phyloP scores from a whole-genome alignment of 2,329 filamentous ascomycete species.

The Hawksworthiomyces lignivorus region DNA sequence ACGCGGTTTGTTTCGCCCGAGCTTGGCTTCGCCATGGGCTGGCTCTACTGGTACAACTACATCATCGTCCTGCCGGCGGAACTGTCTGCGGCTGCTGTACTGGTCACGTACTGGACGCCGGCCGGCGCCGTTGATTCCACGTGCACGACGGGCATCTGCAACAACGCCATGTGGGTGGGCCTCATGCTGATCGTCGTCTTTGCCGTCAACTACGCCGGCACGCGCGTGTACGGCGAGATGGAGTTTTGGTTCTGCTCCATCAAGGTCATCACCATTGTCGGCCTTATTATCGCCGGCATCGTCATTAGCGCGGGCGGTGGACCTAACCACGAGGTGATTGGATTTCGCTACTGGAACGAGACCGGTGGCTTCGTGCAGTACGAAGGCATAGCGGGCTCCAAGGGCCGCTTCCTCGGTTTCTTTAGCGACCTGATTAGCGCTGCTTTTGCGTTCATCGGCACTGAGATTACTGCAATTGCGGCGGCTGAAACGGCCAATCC shows the following conservation, averaged over 20 bases:
- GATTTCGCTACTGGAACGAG: conserved; percentile 17
- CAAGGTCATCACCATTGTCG: conserved; percentile 38
- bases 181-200: conserved; percentile 8
- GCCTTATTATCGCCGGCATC: conserved; percentile 33
- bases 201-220: conserved; percentile 4
- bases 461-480: conserved; percentile 23
- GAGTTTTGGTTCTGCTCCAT: conserved; percentile 26
- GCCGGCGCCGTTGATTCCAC: conserved; percentile 45
- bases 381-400: conserved; percentile 27
- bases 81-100: conserved; percentile 52
- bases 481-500: conserved; percentile 76
- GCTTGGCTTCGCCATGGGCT: conserved; percentile 38
- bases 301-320: conserved; percentile 34
- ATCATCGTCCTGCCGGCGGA: conserved; percentile 37
- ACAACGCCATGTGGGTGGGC: conserved; percentile 34
- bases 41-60: conserved; percentile 42
- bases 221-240: conserved; percentile 13
- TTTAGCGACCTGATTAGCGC: conserved; percentile 31
- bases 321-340: conserved; percentile 1
- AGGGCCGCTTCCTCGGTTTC: conserved; percentile 34
- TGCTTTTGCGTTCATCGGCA: conserved; percentile 4
- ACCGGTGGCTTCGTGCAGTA: conserved; percentile 36
- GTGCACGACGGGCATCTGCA: no score
- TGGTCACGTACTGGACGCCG: conserved; percentile 47
- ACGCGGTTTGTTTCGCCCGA: conserved; percentile 36